phyloP scores from a whole-genome alignment of 371 early-diverging fungal genomes.

The Mortierella sp. region DNA sequence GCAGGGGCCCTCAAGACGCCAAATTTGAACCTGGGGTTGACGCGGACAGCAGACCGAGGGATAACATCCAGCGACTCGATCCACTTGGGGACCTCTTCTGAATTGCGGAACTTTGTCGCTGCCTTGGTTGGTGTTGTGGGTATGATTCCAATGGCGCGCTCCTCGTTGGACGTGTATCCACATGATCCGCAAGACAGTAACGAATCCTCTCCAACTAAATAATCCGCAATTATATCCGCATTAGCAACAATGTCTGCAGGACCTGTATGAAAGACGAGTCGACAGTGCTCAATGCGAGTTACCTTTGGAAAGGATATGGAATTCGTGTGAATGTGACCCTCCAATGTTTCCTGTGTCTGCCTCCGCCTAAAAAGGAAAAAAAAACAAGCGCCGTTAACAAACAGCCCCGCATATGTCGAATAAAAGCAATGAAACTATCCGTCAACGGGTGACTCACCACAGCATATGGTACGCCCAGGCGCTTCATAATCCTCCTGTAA shows the following conservation, averaged over 20 bases:
- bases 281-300: neutral
- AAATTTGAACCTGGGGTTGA: constrained; percentile 42
- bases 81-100: constrained; percentile 55
- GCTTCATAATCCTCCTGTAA: constrained; percentile 80
- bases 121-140: constrained; percentile 35
- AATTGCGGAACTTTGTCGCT: constrained; percentile 41
- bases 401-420: neutral
- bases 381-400: neutral
- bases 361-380: constrained; percentile 68
- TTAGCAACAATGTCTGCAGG: neutral
- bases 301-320: constrained; percentile 82
- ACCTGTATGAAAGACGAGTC: too few species aligned
- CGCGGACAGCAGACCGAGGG: constrained; percentile 31
- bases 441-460: constrained; percentile 64
- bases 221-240: neutral
- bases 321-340: constrained; percentile 91
- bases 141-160: constrained; percentile 64
- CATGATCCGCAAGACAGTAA: constrained; percentile 79
- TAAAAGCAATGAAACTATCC: neutral
- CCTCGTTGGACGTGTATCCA: constrained; percentile 88
- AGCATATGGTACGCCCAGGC: constrained; percentile 83
- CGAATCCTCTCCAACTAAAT: constrained; percentile 85
- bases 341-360: constrained; percentile 96
- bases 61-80: constrained; percentile 49
- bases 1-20: constrained; percentile 26